A percentile compares a stretch with the other conserved stretches of the same genome.
Evolutionary conservation across 371 early-diverging fungal genomes (phyloP).

Genomic region (Neoconidiobolus thromboides): DNA sequence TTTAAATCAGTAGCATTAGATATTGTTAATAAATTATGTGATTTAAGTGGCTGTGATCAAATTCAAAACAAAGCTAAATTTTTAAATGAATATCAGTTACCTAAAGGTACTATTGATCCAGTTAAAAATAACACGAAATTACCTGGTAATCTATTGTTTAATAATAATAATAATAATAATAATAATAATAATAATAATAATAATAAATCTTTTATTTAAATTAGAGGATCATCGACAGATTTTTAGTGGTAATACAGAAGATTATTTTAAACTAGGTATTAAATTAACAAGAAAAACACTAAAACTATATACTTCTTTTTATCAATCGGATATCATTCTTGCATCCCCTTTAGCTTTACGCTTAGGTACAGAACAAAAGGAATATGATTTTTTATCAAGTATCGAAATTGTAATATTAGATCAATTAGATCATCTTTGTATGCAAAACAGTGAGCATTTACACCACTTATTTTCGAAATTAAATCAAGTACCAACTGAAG

Average conservation of each 20-base stretch:
- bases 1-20: slow-evolving; percentile 68
- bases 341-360: slow-evolving; percentile 85
- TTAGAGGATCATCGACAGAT: slow-evolving; percentile 53
- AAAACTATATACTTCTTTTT: slow-evolving; percentile 74
- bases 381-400: slow-evolving; percentile 83
- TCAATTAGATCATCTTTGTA: slow-evolving; percentile 63
- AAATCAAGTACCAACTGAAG: slow-evolving; percentile 67
- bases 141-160: background rate
- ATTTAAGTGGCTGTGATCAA: slow-evolving; percentile 59
- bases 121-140: slow-evolving; percentile 18
- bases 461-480: slow-evolving; percentile 58
- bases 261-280: slow-evolving; percentile 86
- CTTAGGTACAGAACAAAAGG: slow-evolving; percentile 56
- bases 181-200: background rate
- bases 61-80: slow-evolving; percentile 19
- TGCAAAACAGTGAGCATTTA: slow-evolving; percentile 98
- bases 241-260: slow-evolving; percentile 89
- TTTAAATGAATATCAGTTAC: slow-evolving; percentile 7
- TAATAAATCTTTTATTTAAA: background rate
- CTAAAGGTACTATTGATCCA: slow-evolving; percentile 22
- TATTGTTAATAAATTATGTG: slow-evolving; percentile 52
- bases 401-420: slow-evolving; percentile 80
- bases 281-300: slow-evolving; percentile 67
- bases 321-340: slow-evolving; percentile 74
- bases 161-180: background rate